Conservation (phyloP, 2,329 filamentous ascomycete species). For the Trichoderma harzianum region DNA sequence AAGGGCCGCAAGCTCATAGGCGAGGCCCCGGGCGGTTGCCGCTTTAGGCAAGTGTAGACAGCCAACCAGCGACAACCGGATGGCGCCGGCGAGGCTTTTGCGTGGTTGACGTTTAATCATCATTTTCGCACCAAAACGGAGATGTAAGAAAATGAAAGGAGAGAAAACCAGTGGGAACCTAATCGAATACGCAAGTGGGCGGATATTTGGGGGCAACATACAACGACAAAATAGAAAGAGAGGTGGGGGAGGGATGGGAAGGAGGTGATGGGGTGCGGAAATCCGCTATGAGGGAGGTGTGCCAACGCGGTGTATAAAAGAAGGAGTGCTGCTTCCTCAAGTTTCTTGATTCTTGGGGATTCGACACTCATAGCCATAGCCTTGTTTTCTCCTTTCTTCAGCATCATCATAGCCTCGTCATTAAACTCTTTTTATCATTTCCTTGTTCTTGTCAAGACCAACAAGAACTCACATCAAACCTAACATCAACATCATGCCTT, state of each 20-base stretch:
- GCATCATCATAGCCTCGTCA: not conserved
- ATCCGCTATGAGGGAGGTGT: not conserved
- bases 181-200: not conserved
- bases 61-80: not conserved
- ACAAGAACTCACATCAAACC: not conserved
- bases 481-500: conserved; percentile 9
- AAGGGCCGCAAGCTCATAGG: not conserved
- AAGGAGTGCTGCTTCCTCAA: not conserved
- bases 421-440: not conserved
- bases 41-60: conserved; percentile 4
- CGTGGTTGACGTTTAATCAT: not conserved
- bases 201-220: not conserved
- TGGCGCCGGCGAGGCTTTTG: not conserved
- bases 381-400: not conserved
- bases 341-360: not conserved
- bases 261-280: not conserved
- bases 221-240: not conserved
- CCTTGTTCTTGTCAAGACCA: not conserved
- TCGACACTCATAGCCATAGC: not conserved
- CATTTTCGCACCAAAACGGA: not conserved
- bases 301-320: not conserved
- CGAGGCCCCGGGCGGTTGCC: not conserved
- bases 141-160: not conserved
- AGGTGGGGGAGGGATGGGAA: not conserved
- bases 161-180: not conserved